Evolutionary conservation across 257 asterid genomes (phyloP).

Genomic region (Haberlea rhodopensis): DNA sequence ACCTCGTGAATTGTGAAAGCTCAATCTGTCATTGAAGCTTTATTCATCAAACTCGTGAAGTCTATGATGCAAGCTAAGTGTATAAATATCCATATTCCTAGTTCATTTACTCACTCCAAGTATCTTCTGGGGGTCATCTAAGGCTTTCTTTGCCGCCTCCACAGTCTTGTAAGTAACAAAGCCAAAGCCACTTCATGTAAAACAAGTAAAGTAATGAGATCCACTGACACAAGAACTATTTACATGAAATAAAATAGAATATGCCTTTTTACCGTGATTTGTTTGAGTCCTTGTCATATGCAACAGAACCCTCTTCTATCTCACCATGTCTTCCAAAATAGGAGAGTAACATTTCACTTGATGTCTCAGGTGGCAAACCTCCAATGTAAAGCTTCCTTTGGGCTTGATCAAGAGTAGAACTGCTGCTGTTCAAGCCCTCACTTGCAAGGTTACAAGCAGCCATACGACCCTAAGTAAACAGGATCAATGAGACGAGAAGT

Average conservation of each 20-base stretch:
- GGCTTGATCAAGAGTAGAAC: too few species aligned
- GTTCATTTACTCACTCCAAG: constrained; percentile 58
- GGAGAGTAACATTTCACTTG: too few species aligned
- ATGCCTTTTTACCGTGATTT: constrained; percentile 58
- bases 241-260: constrained; percentile 10
- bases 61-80: background rate
- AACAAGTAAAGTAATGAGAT: constrained; percentile 34
- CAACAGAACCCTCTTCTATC: too few species aligned
- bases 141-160: constrained; percentile 75
- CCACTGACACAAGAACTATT: background rate
- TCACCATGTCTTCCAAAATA: too few species aligned
- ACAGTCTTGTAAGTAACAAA: constrained; percentile 67
- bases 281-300: too few species aligned
- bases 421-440: constrained; percentile 54
- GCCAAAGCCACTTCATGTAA: too few species aligned
- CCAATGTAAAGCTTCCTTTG: too few species aligned
- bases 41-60: too few species aligned
- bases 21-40: background rate
- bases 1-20: background rate
- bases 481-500: constrained; percentile 11
- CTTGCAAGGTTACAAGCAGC: constrained; percentile 85
- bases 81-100: background rate
- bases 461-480: constrained; percentile 71
- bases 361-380: too few species aligned
- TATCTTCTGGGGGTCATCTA: constrained; percentile 70